phyloP scores from a whole-genome alignment of 257 asterid genomes.

The Cordia subcordata region DNA sequence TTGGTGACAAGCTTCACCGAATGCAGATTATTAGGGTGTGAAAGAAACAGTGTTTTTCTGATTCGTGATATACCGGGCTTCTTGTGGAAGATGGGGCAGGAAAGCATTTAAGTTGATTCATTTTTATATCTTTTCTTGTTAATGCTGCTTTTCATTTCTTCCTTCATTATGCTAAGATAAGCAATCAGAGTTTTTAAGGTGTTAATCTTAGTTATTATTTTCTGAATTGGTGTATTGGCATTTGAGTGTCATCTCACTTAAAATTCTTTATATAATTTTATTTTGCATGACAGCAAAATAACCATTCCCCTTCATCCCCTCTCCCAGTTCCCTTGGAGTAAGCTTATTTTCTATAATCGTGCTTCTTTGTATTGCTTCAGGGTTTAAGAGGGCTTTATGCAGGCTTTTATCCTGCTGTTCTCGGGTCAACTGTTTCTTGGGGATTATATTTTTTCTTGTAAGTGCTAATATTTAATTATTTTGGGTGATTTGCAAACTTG shows the following conservation, averaged over 20 bases:
- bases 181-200: neutral
- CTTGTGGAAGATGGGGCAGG: no score
- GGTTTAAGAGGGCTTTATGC: constrained; percentile 90
- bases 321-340: no score
- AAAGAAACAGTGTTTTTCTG: neutral
- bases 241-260: no score
- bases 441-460: constrained; percentile 94
- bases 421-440: constrained; percentile 97
- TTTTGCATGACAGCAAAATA: neutral
- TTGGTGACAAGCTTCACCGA: no score
- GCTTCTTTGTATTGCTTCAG: constrained; percentile 38
- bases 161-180: neutral
- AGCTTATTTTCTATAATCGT: neutral
- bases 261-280: no score
- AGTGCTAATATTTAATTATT: constrained; percentile 22
- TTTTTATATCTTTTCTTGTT: neutral
- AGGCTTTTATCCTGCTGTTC: constrained; percentile 95
- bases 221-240: neutral
- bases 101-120: neutral
- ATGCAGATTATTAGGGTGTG: no score
- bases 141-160: neutral
- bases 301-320: no score
- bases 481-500: neutral
- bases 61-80: neutral
- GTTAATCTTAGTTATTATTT: neutral